Evolutionary conservation across 2,329 filamentous ascomycete species (phyloP).

Genomic region (Trichothecium sympodiale): DNA sequence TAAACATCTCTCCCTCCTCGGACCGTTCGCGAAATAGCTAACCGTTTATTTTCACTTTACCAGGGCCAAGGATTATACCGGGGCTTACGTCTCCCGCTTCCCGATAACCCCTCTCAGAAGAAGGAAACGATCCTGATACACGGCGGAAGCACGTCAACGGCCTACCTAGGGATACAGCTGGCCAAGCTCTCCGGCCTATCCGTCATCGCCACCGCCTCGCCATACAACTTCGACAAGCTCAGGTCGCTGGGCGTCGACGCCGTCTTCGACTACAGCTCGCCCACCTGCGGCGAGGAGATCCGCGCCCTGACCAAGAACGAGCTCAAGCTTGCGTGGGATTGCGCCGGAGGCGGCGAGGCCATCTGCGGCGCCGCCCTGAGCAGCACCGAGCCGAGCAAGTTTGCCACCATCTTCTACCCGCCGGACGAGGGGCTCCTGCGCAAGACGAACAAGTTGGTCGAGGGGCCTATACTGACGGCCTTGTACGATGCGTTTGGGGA

Average conservation of each 20-base stretch:
- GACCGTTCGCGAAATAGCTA: slow-evolving; percentile 15
- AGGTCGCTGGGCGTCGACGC: slow-evolving; percentile 26
- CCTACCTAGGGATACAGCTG: slow-evolving; percentile 32
- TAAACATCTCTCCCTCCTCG: slow-evolving; percentile 16
- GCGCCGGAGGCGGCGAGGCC: slow-evolving; percentile 8
- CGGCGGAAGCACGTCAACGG: slow-evolving; percentile 35
- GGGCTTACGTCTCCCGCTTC: slow-evolving; percentile 10
- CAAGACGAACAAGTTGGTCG: too few species aligned
- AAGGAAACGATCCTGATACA: slow-evolving; percentile 20
- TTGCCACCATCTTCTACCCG: too few species aligned
- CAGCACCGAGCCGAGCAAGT: too few species aligned
- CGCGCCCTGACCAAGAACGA: slow-evolving; percentile 8
- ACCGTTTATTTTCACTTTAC: too few species aligned
- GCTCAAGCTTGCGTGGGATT: slow-evolving; percentile 22
- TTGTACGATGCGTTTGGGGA: too few species aligned
- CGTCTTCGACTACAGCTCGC: slow-evolving; percentile 26
- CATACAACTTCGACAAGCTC: slow-evolving; percentile 26
- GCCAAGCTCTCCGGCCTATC: slow-evolving; percentile 27
- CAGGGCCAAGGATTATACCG: too few species aligned
- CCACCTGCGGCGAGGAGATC: slow-evolving; percentile 9
- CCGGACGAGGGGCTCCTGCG: too few species aligned
- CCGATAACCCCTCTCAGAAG: neutral
- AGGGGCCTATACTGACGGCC: too few species aligned
- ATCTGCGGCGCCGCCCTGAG: too few species aligned
- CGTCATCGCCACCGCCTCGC: slow-evolving; percentile 27